Base-by-base conservation (phyloP, 345 rosid species). In the Conringia planisiliqua region DNA sequence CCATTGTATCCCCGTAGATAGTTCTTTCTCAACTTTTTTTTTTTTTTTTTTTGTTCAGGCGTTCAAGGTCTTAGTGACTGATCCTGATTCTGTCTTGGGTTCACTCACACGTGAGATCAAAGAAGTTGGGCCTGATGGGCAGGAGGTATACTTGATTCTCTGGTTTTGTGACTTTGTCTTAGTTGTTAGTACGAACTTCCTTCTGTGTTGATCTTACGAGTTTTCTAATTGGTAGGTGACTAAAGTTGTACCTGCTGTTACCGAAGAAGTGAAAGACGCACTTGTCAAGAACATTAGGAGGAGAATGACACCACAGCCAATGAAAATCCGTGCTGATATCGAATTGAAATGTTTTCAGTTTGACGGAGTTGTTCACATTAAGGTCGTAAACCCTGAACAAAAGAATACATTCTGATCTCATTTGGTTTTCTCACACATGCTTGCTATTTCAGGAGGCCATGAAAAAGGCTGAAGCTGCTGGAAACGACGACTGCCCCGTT, bases 301-400 rank as follows among this genome's bases (percentile, higher is more conserved):
- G 80, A 85, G 99, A 83, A 92, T 96, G 98, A 90, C 99, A 8
- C 99, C 93, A 27, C 98, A 90, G 33, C 99, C 99, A 62, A 71
- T 89, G 84, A 96, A 92, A 87, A 89, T 96, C 72, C 86, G 93
- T 1, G 98, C 98, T 71, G 98, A 96, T 80, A 83, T 96, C 68
- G 99, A 92, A 70, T 87, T 96, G 96, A 90, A 89, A 60, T 96
- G 99, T 82, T 96, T 92, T 83, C 96, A 92, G 85, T 90, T 92
- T 76, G 99, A 96, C 38, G 98, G 99, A 10, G 98, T 95, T 74
- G 84, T 92, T 73, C 99, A 95, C 88, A 90, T 96, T 39, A 92
- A 96, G 96, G 98, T 96, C 36, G 4, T 58, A 50, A 14, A 32
- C 32, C 35, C 39, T 24, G 29, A 14, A 36, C 46, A 51, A 40